phyloP scores from a whole-genome alignment of 2,329 filamentous ascomycete species.

The Microsporum canis region DNA sequence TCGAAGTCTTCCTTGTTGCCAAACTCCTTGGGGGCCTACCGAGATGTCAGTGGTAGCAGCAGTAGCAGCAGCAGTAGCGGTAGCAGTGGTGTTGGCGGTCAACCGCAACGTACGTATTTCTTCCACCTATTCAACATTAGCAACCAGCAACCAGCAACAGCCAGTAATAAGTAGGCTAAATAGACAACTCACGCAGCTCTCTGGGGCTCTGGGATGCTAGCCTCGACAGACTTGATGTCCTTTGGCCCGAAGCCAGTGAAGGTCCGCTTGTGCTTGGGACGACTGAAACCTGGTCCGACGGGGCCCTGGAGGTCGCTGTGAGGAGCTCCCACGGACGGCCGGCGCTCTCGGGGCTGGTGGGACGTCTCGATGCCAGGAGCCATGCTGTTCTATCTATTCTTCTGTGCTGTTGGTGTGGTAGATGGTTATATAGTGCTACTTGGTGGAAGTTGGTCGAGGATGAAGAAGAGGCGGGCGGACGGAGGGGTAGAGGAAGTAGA shows the following conservation, averaged over 20 bases:
- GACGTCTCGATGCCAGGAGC: neutral
- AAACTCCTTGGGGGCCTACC: constrained; percentile 56
- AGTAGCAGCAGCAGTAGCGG: neutral
- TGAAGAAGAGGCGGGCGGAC: neutral
- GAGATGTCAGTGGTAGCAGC: neutral
- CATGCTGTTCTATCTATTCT: neutral
- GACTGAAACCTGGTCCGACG: constrained; percentile 71
- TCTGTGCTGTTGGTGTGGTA: neutral
- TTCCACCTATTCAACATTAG: constrained; percentile 39
- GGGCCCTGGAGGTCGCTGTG: constrained; percentile 78
- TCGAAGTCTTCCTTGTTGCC: constrained; percentile 68
- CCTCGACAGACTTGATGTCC: constrained; percentile 91
- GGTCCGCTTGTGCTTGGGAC: constrained; percentile 96
- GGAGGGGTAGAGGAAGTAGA: neutral
- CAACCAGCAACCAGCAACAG: neutral
- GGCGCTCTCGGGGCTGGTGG: constrained; percentile 55
- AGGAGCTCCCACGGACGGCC: constrained; percentile 68
- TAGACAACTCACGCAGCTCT: constrained; percentile 53
- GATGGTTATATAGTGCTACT: neutral
- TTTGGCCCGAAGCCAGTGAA: constrained; percentile 80
- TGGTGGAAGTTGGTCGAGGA: neutral
- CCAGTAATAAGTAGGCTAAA: neutral
- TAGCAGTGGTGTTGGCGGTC: neutral
- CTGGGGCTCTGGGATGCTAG: constrained; percentile 78
- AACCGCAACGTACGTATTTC: constrained; percentile 41